phyloP scores from a whole-genome alignment of 129 eudicot genomes.

The Glebionis coronaria region DNA sequence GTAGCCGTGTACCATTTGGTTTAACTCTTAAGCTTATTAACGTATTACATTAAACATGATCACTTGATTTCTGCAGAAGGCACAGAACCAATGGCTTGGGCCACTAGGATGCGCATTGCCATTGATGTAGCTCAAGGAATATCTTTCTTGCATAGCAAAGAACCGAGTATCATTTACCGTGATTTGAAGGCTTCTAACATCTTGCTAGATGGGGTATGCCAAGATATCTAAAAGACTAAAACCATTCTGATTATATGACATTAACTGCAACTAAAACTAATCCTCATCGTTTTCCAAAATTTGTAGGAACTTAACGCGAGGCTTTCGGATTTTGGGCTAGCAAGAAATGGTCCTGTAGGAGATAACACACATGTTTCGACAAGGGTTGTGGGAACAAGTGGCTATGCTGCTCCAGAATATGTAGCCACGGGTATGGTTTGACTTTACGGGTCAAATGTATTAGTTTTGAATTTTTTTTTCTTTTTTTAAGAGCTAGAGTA shows the following conservation, averaged over 20 bases:
- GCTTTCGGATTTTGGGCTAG: slow-evolving; percentile 70
- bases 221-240: too few species aligned
- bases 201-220: slow-evolving; percentile 57
- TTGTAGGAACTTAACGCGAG: slow-evolving; percentile 58
- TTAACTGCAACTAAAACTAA: too few species aligned
- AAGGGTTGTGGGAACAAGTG: slow-evolving; percentile 68
- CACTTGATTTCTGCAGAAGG: slow-evolving; percentile 42
- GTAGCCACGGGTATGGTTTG: slow-evolving; percentile 50
- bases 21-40: too few species aligned
- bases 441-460: slow-evolving; percentile 27
- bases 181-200: slow-evolving; percentile 73
- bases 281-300: not conserved
- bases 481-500: too few species aligned
- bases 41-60: slow-evolving; percentile 14
- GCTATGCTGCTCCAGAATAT: slow-evolving; percentile 83
- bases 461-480: not conserved
- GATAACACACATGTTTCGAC: slow-evolving; percentile 80
- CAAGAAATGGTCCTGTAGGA: slow-evolving; percentile 69
- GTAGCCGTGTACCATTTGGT: too few species aligned
- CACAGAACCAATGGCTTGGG: slow-evolving; percentile 57
- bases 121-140: slow-evolving; percentile 69
- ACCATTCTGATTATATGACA: too few species aligned
- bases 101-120: slow-evolving; percentile 58
- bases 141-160: slow-evolving; percentile 58
- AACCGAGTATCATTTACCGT: slow-evolving; percentile 62